Evolutionary conservation across 495 filamentous ascomycete genomes (phyloP).

Genomic region (Penicillium coprophilum): DNA sequence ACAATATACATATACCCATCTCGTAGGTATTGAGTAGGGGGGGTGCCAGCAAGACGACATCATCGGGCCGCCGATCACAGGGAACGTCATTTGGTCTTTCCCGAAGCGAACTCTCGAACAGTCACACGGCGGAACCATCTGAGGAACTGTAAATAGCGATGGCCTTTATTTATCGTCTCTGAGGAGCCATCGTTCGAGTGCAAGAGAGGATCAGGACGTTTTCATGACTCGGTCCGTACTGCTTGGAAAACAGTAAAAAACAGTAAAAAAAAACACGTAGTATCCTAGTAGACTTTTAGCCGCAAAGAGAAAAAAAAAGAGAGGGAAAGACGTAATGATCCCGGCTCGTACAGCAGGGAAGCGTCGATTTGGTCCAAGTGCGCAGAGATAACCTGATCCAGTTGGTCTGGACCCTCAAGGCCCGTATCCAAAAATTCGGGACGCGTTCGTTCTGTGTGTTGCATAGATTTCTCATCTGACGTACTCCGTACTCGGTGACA

Average conservation of each 20-base stretch:
- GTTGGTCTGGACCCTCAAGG: slow-evolving; percentile 27
- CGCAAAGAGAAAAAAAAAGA: not conserved
- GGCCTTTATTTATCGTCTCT: not conserved
- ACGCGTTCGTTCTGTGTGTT: slow-evolving; percentile 8
- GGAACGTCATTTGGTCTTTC: slow-evolving; percentile 16
- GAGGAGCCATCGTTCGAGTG: not conserved
- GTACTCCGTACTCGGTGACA: slow-evolving; percentile 6
- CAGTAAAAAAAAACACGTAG: not conserved
- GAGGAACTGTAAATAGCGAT: not conserved
- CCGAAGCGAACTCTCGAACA: not conserved
- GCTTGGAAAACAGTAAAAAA: not conserved
- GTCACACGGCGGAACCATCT: slow-evolving; percentile 8
- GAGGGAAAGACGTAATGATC: slow-evolving; percentile 3
- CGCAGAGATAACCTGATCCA: slow-evolving; percentile 6
- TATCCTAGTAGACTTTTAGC: slow-evolving; percentile 2
- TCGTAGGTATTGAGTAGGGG: slow-evolving; percentile 11
- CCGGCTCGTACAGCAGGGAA: slow-evolving; percentile 7
- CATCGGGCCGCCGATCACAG: slow-evolving; percentile 27
- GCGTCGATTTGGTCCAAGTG: slow-evolving; percentile 5
- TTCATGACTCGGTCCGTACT: not conserved
- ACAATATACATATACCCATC: slow-evolving; percentile 19
- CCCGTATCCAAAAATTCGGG: slow-evolving; percentile 14
- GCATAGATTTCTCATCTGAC: slow-evolving; percentile 16
- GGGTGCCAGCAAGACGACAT: slow-evolving; percentile 23
- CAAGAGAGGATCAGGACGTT: not conserved